These are phyloP conservation scores for Rhodotorula paludigena DNA, from an alignment of 768 basidiomycete genomes.

Conservation along the genomic window DNA sequence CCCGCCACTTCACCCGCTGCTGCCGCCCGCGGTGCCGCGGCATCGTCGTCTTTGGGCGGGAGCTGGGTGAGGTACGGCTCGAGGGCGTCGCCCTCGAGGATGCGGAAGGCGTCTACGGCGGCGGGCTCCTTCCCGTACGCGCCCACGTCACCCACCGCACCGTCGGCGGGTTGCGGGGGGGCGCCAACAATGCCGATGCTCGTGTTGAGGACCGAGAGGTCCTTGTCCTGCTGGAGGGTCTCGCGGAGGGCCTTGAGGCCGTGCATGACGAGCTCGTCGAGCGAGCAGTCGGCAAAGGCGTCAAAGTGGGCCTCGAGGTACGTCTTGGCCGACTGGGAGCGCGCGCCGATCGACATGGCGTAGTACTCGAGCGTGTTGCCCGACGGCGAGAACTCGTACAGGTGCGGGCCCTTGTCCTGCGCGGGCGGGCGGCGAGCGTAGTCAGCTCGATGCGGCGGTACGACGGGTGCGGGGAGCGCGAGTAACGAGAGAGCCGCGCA, in stretches of 20 bases:
- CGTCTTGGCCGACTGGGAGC: constrained; percentile 97
- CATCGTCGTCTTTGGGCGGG: constrained; percentile 51
- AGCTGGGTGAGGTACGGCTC: constrained; percentile 70
- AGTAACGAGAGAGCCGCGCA: no score
- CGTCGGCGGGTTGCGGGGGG: no score
- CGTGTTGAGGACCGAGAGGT: constrained; percentile 85
- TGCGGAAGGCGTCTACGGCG: constrained; percentile 68
- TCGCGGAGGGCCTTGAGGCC: constrained; percentile 92
- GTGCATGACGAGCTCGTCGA: constrained; percentile 84
- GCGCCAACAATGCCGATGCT: constrained; percentile 83
- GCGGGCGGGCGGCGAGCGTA: not conserved
- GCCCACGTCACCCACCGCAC: no score
- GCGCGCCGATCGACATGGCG: constrained; percentile 96
- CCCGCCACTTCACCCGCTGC: not conserved
- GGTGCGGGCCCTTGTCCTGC: constrained; percentile 84
- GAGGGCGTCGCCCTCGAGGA: constrained; percentile 76
- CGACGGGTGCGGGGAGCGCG: no score
- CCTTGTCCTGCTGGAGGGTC: constrained; percentile 97
- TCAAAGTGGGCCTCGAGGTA: constrained; percentile 94
- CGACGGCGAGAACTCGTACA: constrained; percentile 96
- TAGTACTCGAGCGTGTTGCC: constrained; percentile 97
- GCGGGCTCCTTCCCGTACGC: constrained; percentile 43
- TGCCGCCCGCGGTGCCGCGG: no score
- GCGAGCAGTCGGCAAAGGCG: constrained; percentile 71
- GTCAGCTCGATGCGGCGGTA: not conserved